Conservation (phyloP, 2,329 filamentous ascomycete species). For the Dothistroma septosporum region DNA sequence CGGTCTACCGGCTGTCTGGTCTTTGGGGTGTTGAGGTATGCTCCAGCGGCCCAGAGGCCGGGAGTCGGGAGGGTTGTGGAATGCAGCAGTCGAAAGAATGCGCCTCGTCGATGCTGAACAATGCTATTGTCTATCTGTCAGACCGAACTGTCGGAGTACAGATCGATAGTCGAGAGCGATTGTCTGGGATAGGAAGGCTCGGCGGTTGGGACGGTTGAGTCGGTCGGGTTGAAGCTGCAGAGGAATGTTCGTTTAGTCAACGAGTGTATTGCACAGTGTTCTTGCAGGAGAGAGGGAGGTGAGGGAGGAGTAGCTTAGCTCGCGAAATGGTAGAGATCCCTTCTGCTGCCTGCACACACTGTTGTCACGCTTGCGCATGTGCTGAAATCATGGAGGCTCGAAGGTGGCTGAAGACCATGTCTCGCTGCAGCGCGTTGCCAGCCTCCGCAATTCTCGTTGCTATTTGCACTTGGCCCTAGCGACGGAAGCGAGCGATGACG, state of each 20-base stretch:
- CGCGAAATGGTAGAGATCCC: not conserved
- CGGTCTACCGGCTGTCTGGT: slow-evolving; percentile 34
- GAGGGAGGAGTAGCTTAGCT: slow-evolving; percentile 5
- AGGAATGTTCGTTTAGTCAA: not conserved
- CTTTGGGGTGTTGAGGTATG: slow-evolving; percentile 7
- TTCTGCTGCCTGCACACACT: not conserved
- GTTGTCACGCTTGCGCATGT: not conserved
- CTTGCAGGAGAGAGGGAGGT: not conserved
- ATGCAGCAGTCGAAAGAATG: slow-evolving; percentile 18
- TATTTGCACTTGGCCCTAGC: not conserved
- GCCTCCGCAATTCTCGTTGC: not conserved
- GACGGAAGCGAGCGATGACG: not conserved
- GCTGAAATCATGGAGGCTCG: slow-evolving; percentile 3
- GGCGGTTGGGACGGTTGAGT: not conserved
- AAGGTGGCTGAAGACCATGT: slow-evolving; percentile 1
- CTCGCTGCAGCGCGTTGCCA: not conserved
- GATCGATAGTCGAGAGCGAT: not conserved
- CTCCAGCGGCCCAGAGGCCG: slow-evolving; percentile 25
- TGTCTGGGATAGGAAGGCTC: not conserved
- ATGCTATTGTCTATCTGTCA: slow-evolving; percentile 5
- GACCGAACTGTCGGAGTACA: not conserved
- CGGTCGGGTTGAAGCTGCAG: slow-evolving; percentile 1
- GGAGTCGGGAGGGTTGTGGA: slow-evolving; percentile 23
- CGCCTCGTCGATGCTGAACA: not conserved
- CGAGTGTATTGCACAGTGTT: not conserved